These are phyloP conservation scores for Fusarium papillatum DNA, from an alignment of 2,329 filamentous ascomycete genomes.

Conservation along the genomic window DNA sequence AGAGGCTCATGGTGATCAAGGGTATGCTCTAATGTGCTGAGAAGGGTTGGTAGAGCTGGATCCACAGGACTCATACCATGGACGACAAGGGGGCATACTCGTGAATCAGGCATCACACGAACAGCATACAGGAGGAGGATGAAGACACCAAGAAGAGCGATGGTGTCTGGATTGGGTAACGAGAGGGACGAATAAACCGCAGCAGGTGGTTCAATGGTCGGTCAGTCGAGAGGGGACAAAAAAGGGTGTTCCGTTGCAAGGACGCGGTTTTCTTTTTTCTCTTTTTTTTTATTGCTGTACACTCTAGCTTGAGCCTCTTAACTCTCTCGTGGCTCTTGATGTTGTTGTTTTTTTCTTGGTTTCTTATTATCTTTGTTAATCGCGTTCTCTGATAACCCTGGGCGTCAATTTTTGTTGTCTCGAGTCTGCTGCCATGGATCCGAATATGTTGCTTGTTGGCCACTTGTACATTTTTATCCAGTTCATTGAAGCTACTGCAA, in stretches of 20 bases:
- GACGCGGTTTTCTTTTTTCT: conserved; percentile 12
- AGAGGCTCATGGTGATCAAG: conserved; percentile 19
- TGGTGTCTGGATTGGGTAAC: background rate
- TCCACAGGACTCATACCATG: conserved; percentile 32
- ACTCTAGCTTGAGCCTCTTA: conserved; percentile 37
- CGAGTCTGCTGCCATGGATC: background rate
- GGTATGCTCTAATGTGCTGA: conserved; percentile 20
- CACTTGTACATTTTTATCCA: background rate
- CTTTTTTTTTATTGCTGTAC: conserved; percentile 34
- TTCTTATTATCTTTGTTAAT: conserved; percentile 32
- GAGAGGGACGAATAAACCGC: background rate
- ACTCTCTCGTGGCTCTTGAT: conserved; percentile 24
- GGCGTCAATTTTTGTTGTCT: conserved; percentile 31
- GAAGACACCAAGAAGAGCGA: background rate
- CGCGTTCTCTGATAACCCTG: conserved; percentile 38
- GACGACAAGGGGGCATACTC: conserved; percentile 15
- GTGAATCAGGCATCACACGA: conserved; percentile 12
- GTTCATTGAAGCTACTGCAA: background rate
- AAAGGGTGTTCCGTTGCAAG: conserved; percentile 25
- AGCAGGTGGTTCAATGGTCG: conserved; percentile 10
- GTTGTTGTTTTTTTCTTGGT: conserved; percentile 32
- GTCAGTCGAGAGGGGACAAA: conserved; percentile 27
- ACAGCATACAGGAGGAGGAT: background rate
- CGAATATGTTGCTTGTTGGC: background rate
- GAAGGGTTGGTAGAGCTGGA: conserved; percentile 19